These are phyloP conservation scores for Arachnomyces sp. DNA, from an alignment of 2,329 filamentous ascomycete genomes.

Conservation along the genomic window DNA sequence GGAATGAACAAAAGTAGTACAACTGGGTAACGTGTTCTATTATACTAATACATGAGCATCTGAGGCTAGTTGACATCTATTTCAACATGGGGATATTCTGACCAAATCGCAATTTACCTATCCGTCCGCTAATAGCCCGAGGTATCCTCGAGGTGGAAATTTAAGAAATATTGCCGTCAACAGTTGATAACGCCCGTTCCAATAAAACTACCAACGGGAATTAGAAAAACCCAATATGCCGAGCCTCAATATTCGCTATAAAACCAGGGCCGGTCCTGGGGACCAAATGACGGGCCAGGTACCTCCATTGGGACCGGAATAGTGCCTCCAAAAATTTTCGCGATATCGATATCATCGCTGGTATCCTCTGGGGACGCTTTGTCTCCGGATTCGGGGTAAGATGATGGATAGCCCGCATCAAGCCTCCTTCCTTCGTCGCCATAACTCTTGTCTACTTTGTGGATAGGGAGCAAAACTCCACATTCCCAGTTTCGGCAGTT, in stretches of 20 bases:
- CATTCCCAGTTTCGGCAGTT: conserved; percentile 94
- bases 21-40: no score
- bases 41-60: no score
- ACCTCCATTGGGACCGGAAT: conserved; percentile 40
- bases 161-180: no score
- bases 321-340: conserved; percentile 27
- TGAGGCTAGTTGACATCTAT: no score
- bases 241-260: conserved; percentile 10
- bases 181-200: no score
- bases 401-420: conserved; percentile 7
- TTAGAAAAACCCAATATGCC: no score
- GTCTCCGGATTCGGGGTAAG: background rate
- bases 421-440: conserved; percentile 2
- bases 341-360: conserved; percentile 21
- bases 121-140: no score
- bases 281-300: conserved; percentile 22
- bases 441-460: conserved; percentile 11
- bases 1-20: no score
- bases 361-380: conserved; percentile 20
- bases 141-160: no score
- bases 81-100: no score
- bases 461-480: conserved; percentile 67
- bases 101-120: no score
- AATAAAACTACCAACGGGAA: no score
- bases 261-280: conserved; percentile 19